Evolutionary conservation across 495 filamentous ascomycete genomes (phyloP).

Genomic region (Apiosordaria backusii): DNA sequence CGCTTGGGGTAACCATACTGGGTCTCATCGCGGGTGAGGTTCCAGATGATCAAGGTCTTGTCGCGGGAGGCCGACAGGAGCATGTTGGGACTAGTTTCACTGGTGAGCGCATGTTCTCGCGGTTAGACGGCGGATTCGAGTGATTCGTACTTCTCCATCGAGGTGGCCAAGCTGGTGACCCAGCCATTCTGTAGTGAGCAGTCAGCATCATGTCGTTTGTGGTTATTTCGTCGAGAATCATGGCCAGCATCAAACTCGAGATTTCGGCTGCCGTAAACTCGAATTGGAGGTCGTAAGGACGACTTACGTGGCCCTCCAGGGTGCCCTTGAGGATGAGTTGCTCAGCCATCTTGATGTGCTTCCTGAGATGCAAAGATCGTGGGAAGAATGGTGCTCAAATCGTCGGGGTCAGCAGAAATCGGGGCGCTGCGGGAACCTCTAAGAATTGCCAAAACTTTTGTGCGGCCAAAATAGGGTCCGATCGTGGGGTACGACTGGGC

Average conservation of each 20-base stretch:
- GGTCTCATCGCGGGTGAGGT: constrained; percentile 97
- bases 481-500: constrained; percentile 26
- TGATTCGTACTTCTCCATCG: constrained; percentile 87
- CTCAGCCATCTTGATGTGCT: constrained; percentile 71
- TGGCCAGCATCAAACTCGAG: too few relatives aligned
- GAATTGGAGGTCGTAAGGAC: constrained; percentile 14
- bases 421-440: constrained; percentile 22
- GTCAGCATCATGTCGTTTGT: constrained; percentile 1
- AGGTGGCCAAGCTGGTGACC: constrained; percentile 90
- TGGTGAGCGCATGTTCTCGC: constrained; percentile 28
- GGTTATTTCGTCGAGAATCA: too few relatives aligned
- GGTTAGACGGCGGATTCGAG: constrained; percentile 13
- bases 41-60: constrained; percentile 99
- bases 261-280: not conserved
- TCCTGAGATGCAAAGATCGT: constrained; percentile 33
- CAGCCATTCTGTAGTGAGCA: constrained; percentile 53
- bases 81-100: constrained; percentile 86
- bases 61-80: constrained; percentile 95
- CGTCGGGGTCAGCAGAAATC: constrained; percentile 33
- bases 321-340: constrained; percentile 95
- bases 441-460: constrained; percentile 39
- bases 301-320: constrained; percentile 86
- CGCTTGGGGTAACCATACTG: constrained; percentile 98
- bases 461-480: constrained; percentile 40
- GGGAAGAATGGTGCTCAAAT: constrained; percentile 36